Conservation (phyloP, 257 asterid species). For the Paulownia fortunei region DNA sequence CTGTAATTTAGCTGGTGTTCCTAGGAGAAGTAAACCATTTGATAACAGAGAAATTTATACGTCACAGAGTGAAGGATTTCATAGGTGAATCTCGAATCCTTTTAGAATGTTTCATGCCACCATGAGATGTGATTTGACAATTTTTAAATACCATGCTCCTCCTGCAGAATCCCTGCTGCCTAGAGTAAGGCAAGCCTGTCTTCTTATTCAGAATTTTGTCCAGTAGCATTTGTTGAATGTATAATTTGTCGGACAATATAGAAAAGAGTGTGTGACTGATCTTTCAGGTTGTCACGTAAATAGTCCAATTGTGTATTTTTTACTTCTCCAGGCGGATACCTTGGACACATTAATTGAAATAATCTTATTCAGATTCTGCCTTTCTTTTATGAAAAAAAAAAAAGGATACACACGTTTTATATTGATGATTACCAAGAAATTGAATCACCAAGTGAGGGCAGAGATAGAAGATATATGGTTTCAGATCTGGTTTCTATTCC, state of each 20-base stretch:
- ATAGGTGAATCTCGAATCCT: slow-evolving; percentile 23
- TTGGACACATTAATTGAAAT: not conserved
- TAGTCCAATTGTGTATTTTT: not conserved
- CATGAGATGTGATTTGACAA: not conserved
- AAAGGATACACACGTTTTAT: no score
- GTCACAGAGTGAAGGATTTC: slow-evolving; percentile 35
- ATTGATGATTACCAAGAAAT: no score
- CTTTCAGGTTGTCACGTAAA: not conserved
- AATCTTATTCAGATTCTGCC: no score
- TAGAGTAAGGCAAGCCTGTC: not conserved
- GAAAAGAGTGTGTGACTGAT: not conserved
- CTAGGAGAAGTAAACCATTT: slow-evolving; percentile 64
- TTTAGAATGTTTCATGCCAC: not conserved
- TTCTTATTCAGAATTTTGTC: not conserved
- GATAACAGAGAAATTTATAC: slow-evolving; percentile 48
- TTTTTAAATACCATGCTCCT: not conserved
- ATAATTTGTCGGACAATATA: slow-evolving; percentile 3
- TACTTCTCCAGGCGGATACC: no score
- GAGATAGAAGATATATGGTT: no score
- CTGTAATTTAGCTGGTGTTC: slow-evolving; percentile 68
- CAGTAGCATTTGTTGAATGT: not conserved
- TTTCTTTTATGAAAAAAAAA: no score
- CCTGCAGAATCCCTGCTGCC: not conserved
- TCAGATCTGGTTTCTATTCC: no score
- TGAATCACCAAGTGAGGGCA: no score